Evolutionary conservation across 805 yeast genomes (phyloP), one percentile per base, ranked within the genome.

Genomic region (Nakazawaea populi): DNA sequence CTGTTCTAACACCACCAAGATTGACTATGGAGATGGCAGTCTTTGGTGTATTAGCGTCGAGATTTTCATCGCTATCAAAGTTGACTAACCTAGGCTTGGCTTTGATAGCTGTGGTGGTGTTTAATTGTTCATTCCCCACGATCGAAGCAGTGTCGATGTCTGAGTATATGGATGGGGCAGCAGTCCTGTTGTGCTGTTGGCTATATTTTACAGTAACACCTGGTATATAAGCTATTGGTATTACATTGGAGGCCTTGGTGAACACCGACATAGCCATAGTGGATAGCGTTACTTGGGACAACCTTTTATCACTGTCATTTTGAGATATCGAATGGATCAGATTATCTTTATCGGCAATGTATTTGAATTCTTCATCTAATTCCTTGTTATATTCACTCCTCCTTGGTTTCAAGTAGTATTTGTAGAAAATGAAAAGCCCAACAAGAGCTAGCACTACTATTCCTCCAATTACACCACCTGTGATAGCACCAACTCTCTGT

Each of bases 191-290:
- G 46, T 36, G 52, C 32, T 32, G 48, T 41, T 42, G 58, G 51
- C 44, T 54, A 54, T 49, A 53, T 58, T 48, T 54, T 58, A 82
- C 80, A 4, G 90, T 87, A 43, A 90, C 97, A 37, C 97, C 97
- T 0, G 97, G 98, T 53, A 91, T 88, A 63, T 90, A 91, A 2
- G 96, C 96, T 52, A 92, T 85, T 18, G 96, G 96, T 54, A 91
- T 77, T 56, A 91, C 83, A 65, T 91, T 90, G 11, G 96, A 87
- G 4, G 95, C 95, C 58, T 85, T 81, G 9, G 94, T 84, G 45
- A 84, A 73, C 11, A 84, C 79, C 6, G 90, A 79, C 32, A 87
- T 78, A 7, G 91, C 86, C 62, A 59, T 50, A 43, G 67, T 64
- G 5, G 63, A 54, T 29, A 58, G 56, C 40, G 70, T 65, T 11